These are phyloP conservation scores for Wallacemonas sp. DNA, from an alignment of 208 protist genomes.

Conservation along the genomic window DNA sequence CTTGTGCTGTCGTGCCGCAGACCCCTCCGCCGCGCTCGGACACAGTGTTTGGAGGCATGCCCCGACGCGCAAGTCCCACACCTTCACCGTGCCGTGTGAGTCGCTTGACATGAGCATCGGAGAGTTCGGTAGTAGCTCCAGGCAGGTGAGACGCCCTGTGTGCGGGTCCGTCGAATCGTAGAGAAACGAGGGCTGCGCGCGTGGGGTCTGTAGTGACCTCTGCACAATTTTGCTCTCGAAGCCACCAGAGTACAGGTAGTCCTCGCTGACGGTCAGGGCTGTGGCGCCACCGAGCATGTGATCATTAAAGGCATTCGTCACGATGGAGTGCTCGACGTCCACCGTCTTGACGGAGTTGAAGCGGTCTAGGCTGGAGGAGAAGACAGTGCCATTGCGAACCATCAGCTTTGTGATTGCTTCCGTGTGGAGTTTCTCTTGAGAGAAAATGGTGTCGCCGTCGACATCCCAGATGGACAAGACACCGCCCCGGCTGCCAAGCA, in stretches of 20 bases:
- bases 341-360: slow-evolving; percentile 45
- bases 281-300: slow-evolving; percentile 42
- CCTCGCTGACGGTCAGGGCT: slow-evolving; percentile 32
- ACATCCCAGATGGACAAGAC: slow-evolving; percentile 49
- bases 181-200: slow-evolving; percentile 26
- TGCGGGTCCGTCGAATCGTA: slow-evolving; percentile 44
- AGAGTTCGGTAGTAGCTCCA: slow-evolving; percentile 27
- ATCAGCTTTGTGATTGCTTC: slow-evolving; percentile 27
- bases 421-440: slow-evolving; percentile 37
- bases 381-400: slow-evolving; percentile 22
- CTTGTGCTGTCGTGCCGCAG: slow-evolving; percentile 5
- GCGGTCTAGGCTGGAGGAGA: slow-evolving; percentile 41
- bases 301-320: slow-evolving; percentile 45
- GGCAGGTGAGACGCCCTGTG: slow-evolving; percentile 29
- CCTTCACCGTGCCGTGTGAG: slow-evolving; percentile 40
- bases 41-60: slow-evolving; percentile 41
- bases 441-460: slow-evolving; percentile 16
- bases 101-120: slow-evolving; percentile 52
- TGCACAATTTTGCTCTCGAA: slow-evolving; percentile 54
- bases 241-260: slow-evolving; percentile 46
- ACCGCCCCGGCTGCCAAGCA: slow-evolving; percentile 48
- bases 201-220: slow-evolving; percentile 28
- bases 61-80: slow-evolving; percentile 63
- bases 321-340: slow-evolving; percentile 43
- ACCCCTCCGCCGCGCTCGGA: neutral